These are phyloP conservation scores for Pythium scleroteichum DNA, from an alignment of 352 stramenopile species.

Conservation along the genomic window DNA sequence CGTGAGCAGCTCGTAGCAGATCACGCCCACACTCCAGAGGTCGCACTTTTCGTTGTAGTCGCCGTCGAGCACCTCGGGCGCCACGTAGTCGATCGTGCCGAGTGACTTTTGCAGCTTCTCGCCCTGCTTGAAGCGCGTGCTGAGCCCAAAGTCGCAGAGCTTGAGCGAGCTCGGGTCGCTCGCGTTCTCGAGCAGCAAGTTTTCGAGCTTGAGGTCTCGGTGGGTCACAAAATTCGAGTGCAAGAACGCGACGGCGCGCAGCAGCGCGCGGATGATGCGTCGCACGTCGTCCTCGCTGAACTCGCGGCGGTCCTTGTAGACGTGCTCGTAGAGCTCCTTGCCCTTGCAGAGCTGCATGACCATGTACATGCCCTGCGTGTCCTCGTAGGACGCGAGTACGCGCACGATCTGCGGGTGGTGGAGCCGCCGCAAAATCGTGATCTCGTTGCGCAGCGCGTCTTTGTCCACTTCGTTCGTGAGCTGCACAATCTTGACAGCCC, in stretches of 20 bases:
- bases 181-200: slow-evolving; percentile 74
- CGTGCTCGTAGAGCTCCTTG: slow-evolving; percentile 75
- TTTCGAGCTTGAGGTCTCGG: slow-evolving; percentile 83
- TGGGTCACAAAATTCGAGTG: slow-evolving; percentile 84
- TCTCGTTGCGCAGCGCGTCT: slow-evolving; percentile 73
- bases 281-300: slow-evolving; percentile 73
- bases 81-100: slow-evolving; percentile 84
- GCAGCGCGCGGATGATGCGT: slow-evolving; percentile 50
- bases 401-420: slow-evolving; percentile 84
- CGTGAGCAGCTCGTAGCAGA: slow-evolving; percentile 76
- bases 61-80: slow-evolving; percentile 77
- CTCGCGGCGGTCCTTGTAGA: slow-evolving; percentile 63
- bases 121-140: slow-evolving; percentile 66
- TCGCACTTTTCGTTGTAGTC: slow-evolving; percentile 86
- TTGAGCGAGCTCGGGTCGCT: slow-evolving; percentile 64
- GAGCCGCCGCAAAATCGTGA: slow-evolving; percentile 74
- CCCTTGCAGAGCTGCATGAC: slow-evolving; percentile 86
- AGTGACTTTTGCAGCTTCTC: slow-evolving; percentile 76
- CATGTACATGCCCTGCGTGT: slow-evolving; percentile 85
- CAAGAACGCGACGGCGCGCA: slow-evolving; percentile 55
- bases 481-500: slow-evolving; percentile 76
- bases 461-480: slow-evolving; percentile 75
- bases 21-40: slow-evolving; percentile 78
- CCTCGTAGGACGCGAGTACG: slow-evolving; percentile 77
- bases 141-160: slow-evolving; percentile 83